Evolutionary conservation across 768 basidiomycete species (phyloP).

Genomic region (Rossbeevera mucosa): DNA sequence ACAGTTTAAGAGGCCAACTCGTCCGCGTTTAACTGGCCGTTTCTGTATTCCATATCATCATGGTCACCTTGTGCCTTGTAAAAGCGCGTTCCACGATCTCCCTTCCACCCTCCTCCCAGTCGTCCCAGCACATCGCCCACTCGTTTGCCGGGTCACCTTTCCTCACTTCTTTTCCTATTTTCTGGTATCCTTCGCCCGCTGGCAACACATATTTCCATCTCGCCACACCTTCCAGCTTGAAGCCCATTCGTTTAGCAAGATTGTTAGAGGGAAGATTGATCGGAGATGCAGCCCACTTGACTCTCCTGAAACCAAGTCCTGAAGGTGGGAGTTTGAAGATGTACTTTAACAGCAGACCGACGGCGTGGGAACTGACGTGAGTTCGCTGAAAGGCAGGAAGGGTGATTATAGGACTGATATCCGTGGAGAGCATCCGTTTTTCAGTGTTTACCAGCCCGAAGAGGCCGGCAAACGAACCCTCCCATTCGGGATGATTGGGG

Average conservation of each 20-base stretch:
- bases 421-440: conserved; percentile 18
- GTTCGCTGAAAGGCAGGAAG: conserved; percentile 38
- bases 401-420: conserved; percentile 34
- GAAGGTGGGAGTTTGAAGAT: conserved; percentile 25
- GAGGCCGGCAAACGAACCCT: conserved; percentile 34
- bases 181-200: conserved; percentile 17
- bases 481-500: conserved; percentile 23
- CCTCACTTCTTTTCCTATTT: conserved; percentile 26
- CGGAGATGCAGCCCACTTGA: conserved; percentile 40
- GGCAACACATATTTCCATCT: conserved; percentile 40
- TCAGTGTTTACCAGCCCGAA: conserved; percentile 31
- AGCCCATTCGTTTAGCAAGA: conserved; percentile 44
- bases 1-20: no score
- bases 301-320: conserved; percentile 43
- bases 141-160: conserved; percentile 25
- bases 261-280: conserved; percentile 35
- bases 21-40: no score
- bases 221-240: conserved; percentile 39
- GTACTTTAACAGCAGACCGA: conserved; percentile 30
- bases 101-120: conserved; percentile 35
- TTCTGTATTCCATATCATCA: no score
- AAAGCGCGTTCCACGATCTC: conserved; percentile 26
- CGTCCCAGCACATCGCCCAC: conserved; percentile 40
- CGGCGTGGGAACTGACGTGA: conserved; percentile 38
- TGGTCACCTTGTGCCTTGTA: no score